Conservation (phyloP, 2,329 filamentous ascomycete species). For the Fusarium sp. region DNA sequence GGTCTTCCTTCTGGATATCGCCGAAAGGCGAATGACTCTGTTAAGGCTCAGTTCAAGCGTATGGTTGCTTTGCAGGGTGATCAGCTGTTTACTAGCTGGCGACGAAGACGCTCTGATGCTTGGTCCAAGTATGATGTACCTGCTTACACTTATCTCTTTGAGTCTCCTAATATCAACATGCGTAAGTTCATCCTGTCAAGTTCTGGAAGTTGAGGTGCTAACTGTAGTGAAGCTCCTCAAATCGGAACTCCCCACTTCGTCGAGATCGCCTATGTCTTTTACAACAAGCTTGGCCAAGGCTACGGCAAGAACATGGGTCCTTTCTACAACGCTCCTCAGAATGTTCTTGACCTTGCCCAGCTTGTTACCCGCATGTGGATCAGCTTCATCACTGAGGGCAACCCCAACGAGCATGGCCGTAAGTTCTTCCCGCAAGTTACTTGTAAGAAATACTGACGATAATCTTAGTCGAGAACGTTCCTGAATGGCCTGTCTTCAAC, state of each 20-base stretch:
- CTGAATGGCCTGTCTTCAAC: constrained; percentile 34
- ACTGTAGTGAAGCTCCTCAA: constrained; percentile 8
- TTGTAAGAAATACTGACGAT: no score
- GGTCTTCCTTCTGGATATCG: constrained; percentile 33
- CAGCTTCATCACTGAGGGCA: constrained; percentile 52
- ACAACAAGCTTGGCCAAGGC: constrained; percentile 59
- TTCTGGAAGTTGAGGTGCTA: accelerated
- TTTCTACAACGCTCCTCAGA: constrained; percentile 54
- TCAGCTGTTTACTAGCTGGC: constrained; percentile 63
- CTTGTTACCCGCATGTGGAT: constrained; percentile 54
- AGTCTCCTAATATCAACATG: constrained; percentile 47
- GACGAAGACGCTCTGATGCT: constrained; percentile 63
- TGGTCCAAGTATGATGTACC: constrained; percentile 61
- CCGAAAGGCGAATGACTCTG: constrained; percentile 14
- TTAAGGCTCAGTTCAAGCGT: constrained; percentile 60
- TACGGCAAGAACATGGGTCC: constrained; percentile 48
- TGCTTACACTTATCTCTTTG: constrained; percentile 65
- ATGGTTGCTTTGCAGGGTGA: constrained; percentile 65
- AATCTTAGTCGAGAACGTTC: constrained; percentile 20
- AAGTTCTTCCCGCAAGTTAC: not conserved
- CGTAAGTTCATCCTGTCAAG: not conserved
- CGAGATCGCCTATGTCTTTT: constrained; percentile 57
- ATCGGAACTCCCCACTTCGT: constrained; percentile 47
- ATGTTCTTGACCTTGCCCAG: constrained; percentile 51
- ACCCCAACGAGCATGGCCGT: constrained; percentile 52